Conservation (phyloP, 2,329 filamentous ascomycete species). For the Colletotrichum caudatum region DNA sequence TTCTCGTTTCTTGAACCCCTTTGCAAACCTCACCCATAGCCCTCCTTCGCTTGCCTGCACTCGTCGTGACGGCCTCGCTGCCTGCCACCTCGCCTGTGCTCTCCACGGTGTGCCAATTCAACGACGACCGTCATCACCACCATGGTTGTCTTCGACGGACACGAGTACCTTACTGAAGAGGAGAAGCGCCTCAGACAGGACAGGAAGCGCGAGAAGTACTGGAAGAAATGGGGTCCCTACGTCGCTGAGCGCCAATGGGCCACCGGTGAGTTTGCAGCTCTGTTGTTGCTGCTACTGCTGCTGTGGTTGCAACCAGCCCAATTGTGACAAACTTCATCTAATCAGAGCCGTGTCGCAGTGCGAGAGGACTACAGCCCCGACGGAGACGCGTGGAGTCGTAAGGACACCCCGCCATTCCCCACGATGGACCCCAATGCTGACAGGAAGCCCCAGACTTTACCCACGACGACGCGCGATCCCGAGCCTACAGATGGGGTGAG, state of each 20-base stretch:
- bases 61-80: conserved; percentile 28
- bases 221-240: conserved; percentile 98
- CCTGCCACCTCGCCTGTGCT: conserved; percentile 12
- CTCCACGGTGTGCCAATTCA: conserved; percentile 19
- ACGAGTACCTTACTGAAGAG: conserved; percentile 89
- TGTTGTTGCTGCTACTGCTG: conserved; percentile 22
- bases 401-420: conserved; percentile 54
- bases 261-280: conserved; percentile 71
- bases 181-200: conserved; percentile 92
- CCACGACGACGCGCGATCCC: conserved; percentile 89
- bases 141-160: conserved; percentile 92
- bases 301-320: not conserved
- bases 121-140: not conserved
- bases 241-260: conserved; percentile 96
- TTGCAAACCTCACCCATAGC: conserved; percentile 25
- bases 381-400: conserved; percentile 96
- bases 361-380: conserved; percentile 91
- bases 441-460: conserved; percentile 78
- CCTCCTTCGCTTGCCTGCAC: conserved; percentile 11
- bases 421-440: conserved; percentile 40
- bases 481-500: conserved; percentile 94
- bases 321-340: conserved; percentile 17
- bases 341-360: conserved; percentile 61
- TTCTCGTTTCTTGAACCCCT: not conserved
- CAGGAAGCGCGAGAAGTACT: conserved; percentile 85